Conservation (phyloP, 768 basidiomycete species). For the Gymnopilus junonius region DNA sequence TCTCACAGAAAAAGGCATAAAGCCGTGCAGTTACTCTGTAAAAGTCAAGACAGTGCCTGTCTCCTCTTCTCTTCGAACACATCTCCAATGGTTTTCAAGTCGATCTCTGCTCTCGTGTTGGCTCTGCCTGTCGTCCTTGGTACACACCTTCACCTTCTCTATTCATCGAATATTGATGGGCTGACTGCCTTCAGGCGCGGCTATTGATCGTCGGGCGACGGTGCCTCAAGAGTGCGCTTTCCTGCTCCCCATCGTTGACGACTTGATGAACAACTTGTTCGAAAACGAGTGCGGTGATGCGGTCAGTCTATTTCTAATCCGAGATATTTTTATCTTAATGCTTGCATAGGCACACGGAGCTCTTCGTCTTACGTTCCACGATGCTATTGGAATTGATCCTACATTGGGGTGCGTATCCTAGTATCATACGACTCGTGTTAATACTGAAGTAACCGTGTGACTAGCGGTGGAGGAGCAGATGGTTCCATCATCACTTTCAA, state of each 20-base stretch:
- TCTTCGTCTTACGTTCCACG: slow-evolving; percentile 20
- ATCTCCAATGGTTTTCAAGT: slow-evolving; percentile 13
- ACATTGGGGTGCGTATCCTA: slow-evolving; percentile 6
- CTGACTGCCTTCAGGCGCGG: not conserved
- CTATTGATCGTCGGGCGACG: slow-evolving; percentile 3
- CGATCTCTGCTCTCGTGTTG: slow-evolving; percentile 9
- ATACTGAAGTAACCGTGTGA: not conserved
- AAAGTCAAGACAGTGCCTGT: slow-evolving; percentile 5
- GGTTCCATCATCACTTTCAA: slow-evolving; percentile 10
- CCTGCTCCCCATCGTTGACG: slow-evolving; percentile 17
- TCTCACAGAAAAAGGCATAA: slow-evolving; percentile 6
- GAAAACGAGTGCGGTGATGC: slow-evolving; percentile 16
- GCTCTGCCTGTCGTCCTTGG: slow-evolving; percentile 14
- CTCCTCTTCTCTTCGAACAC: not conserved
- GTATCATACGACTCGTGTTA: too few species aligned
- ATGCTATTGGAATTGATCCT: slow-evolving; percentile 17
- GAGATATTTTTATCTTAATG: too few species aligned
- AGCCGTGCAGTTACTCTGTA: not conserved
- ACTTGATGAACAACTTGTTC: slow-evolving; percentile 14
- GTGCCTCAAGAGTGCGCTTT: slow-evolving; percentile 7
- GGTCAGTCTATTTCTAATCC: not conserved
- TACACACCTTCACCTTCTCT: not conserved
- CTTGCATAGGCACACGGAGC: slow-evolving; percentile 15
- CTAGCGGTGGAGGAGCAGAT: slow-evolving; percentile 12
- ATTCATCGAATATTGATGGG: not conserved